Percentiles rank a stretch among this genome's conserved stretches.
Conservation (phyloP, 2,329 filamentous ascomycete species). For the Fusarium sp. region DNA sequence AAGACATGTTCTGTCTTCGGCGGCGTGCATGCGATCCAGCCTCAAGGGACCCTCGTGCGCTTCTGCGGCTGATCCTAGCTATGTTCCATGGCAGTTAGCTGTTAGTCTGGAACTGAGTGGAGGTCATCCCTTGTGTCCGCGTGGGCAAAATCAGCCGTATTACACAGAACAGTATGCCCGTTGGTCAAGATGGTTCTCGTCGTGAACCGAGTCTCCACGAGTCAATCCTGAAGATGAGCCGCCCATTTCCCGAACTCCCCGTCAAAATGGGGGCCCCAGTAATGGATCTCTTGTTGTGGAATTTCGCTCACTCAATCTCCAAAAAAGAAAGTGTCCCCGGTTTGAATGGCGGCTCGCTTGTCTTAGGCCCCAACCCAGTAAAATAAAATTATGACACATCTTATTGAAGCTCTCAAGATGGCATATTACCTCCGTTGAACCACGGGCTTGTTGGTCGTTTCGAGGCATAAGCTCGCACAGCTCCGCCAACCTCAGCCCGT, state of each 20-base stretch:
- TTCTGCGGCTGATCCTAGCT: slow-evolving; percentile 15
- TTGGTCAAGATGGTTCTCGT: slow-evolving; percentile 8
- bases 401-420: slow-evolving; percentile 21
- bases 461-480: slow-evolving; percentile 15
- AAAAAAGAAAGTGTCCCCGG: slow-evolving; percentile 45
- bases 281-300: slow-evolving; percentile 18
- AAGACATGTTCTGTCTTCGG: slow-evolving; percentile 23
- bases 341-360: slow-evolving; percentile 38
- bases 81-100: background rate
- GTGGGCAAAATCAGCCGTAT: slow-evolving; percentile 6
- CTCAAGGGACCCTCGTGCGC: slow-evolving; percentile 28
- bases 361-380: slow-evolving; percentile 30
- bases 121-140: slow-evolving; percentile 24
- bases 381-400: slow-evolving; percentile 38
- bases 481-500: slow-evolving; percentile 17
- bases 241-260: slow-evolving; percentile 46
- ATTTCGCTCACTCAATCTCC: slow-evolving; percentile 11
- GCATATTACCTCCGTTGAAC: slow-evolving; percentile 1
- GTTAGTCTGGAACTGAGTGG: slow-evolving; percentile 3
- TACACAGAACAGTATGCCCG: slow-evolving; percentile 6
- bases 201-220: slow-evolving; percentile 27
- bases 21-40: slow-evolving; percentile 25
- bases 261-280: slow-evolving; percentile 39
- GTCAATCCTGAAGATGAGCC: slow-evolving; percentile 28
- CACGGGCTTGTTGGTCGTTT: slow-evolving; percentile 14